A percentile compares a stretch with the other conserved stretches of the same genome.
These are phyloP conservation scores for Raffaelea ambrosiae DNA, from an alignment of 2,329 filamentous ascomycete genomes.

Conservation along the genomic window DNA sequence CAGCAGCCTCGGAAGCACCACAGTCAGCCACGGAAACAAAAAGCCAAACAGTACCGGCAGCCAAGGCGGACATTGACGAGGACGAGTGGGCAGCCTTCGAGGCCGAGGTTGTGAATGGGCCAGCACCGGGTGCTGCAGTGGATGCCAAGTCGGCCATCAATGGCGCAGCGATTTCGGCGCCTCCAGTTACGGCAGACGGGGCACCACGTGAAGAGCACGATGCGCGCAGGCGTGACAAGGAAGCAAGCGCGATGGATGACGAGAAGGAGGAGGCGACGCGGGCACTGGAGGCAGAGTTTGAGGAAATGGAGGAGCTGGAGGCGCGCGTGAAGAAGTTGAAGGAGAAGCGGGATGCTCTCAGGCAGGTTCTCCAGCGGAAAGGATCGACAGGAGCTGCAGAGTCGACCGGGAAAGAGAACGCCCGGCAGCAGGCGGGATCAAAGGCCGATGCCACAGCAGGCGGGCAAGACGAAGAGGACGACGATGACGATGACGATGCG, in stretches of 20 bases:
- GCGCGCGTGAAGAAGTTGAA: conserved; percentile 60
- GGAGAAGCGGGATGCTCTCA: conserved; percentile 60
- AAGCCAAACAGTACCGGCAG: too few species aligned
- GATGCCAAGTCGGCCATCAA: conserved; percentile 17
- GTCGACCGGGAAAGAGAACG: conserved; percentile 11
- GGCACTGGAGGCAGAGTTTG: conserved; percentile 68
- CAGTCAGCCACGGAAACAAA: conserved; percentile 3
- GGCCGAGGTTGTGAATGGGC: conserved; percentile 57
- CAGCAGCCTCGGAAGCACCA: conserved; percentile 3
- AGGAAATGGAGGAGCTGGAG: conserved; percentile 75
- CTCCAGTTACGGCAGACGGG: conserved; percentile 57
- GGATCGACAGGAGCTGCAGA: not conserved
- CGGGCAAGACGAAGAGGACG: conserved; percentile 26
- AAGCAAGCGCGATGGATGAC: conserved; percentile 49
- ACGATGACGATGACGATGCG: conserved; percentile 33
- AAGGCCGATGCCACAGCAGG: conserved; percentile 15
- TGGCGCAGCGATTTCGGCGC: conserved; percentile 55
- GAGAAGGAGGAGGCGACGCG: conserved; percentile 69
- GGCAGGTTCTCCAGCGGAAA: not conserved
- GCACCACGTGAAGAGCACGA: conserved; percentile 43
- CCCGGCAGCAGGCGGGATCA: conserved; percentile 15
- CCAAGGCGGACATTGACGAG: conserved; percentile 47
- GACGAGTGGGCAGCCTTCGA: conserved; percentile 84
- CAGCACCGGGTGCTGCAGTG: conserved; percentile 19
- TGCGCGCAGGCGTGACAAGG: conserved; percentile 43